These are phyloP conservation scores for Blastobotrys elegans DNA, from an alignment of 1,139 yeast genomes.

Conservation along the genomic window DNA sequence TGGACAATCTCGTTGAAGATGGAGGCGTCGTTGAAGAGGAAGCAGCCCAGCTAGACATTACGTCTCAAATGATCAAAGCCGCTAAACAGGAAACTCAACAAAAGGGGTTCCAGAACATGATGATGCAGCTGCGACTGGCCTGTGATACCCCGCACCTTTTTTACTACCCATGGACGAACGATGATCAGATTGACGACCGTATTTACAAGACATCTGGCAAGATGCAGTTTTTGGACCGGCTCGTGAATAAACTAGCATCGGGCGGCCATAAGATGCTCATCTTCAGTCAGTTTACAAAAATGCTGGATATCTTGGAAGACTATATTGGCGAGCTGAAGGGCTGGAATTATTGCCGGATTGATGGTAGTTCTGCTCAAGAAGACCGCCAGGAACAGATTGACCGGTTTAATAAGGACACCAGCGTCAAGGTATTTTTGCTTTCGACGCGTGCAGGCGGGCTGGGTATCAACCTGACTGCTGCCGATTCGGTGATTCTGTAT, in stretches of 20 bases:
- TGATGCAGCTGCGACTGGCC: slow-evolving; percentile 79
- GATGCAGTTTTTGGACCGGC: slow-evolving; percentile 60
- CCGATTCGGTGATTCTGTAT: slow-evolving; percentile 84
- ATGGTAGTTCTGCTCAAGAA: slow-evolving; percentile 65
- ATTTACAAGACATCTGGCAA: slow-evolving; percentile 60
- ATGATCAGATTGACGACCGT: slow-evolving; percentile 36
- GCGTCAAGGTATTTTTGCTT: slow-evolving; percentile 53
- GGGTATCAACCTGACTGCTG: slow-evolving; percentile 79
- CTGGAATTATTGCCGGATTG: slow-evolving; percentile 57
- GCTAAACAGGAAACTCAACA: slow-evolving; percentile 31
- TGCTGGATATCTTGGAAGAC: slow-evolving; percentile 70
- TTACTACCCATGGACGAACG: slow-evolving; percentile 66
- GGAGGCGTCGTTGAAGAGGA: not conserved
- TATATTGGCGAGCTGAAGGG: slow-evolving; percentile 51
- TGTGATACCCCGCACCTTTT: slow-evolving; percentile 83
- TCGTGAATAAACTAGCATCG: slow-evolving; percentile 47
- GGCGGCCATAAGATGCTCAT: slow-evolving; percentile 64
- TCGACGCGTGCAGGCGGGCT: slow-evolving; percentile 95
- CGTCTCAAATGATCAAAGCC: slow-evolving; percentile 19
- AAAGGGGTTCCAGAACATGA: slow-evolving; percentile 55
- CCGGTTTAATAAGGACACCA: slow-evolving; percentile 41
- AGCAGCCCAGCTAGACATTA: slow-evolving; percentile 11
- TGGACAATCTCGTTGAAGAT: slow-evolving; percentile 9
- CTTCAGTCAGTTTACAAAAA: slow-evolving; percentile 77
- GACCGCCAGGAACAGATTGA: slow-evolving; percentile 63